Conservation (phyloP, 352 stramenopile species). For the Phytophthora sp. region DNA sequence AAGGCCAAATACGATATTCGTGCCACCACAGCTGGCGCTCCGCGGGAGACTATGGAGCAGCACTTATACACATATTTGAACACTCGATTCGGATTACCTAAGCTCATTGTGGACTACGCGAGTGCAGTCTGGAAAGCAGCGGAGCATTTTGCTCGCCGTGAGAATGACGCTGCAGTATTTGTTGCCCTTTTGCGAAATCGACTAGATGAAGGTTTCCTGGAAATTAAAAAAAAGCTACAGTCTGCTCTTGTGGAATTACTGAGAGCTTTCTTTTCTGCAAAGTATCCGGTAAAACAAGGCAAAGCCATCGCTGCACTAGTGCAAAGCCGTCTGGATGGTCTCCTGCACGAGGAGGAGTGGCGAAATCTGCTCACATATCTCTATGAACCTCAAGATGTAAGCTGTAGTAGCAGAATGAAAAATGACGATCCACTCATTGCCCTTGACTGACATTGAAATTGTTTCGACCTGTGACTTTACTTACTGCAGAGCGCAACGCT, state of each 20-base stretch:
- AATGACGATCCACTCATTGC: not conserved
- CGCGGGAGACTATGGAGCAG: conserved; percentile 88
- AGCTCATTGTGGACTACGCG: conserved; percentile 81
- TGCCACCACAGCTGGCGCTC: conserved; percentile 41
- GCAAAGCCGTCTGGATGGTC: conserved; percentile 38
- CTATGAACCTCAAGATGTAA: conserved; percentile 74
- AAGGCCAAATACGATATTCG: conserved; percentile 76
- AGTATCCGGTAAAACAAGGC: conserved; percentile 71
- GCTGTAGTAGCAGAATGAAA: conserved; percentile 9
- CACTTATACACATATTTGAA: conserved; percentile 91
- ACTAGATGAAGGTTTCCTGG: conserved; percentile 81
- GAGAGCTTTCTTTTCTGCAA: conserved; percentile 73
- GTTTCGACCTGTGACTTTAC: not conserved
- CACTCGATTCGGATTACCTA: conserved; percentile 81
- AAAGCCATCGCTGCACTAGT: conserved; percentile 54
- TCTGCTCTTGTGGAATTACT: conserved; percentile 76
- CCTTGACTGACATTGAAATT: not conserved
- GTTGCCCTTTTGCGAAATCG: conserved; percentile 76
- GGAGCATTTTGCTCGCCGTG: conserved; percentile 44
- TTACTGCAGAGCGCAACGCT: conserved; percentile 47
- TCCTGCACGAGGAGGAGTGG: conserved; percentile 73
- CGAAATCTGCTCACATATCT: conserved; percentile 76
- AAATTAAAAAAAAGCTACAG: conserved; percentile 80
- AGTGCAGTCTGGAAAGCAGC: conserved; percentile 83
- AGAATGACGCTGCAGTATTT: conserved; percentile 86